phyloP scores from a whole-genome alignment of 495 filamentous ascomycete genomes.

The Tuber indicum region DNA sequence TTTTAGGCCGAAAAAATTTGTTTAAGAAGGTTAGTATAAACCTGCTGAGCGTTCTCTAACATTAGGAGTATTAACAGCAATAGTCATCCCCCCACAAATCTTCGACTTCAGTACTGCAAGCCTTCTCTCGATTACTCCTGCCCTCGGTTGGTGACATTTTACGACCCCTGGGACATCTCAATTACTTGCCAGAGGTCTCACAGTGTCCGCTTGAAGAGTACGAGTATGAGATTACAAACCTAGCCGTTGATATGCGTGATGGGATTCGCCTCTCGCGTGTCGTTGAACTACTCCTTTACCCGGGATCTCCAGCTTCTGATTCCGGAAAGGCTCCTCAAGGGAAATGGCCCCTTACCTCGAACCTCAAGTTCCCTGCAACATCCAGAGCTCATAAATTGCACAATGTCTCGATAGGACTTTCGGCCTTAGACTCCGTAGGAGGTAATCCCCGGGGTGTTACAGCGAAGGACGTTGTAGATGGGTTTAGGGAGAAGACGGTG shows the following conservation, averaged over 20 bases:
- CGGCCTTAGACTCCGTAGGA: slow-evolving; percentile 47
- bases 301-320: slow-evolving; percentile 23
- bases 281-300: slow-evolving; percentile 55
- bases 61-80: slow-evolving; percentile 11
- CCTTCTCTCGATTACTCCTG: slow-evolving; percentile 50
- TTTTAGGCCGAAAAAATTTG: slow-evolving; percentile 38
- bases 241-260: slow-evolving; percentile 61
- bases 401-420: slow-evolving; percentile 57
- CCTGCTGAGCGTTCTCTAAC: slow-evolving; percentile 49
- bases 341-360: slow-evolving; percentile 51
- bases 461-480: slow-evolving; percentile 60
- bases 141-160: slow-evolving; percentile 57
- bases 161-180: slow-evolving; percentile 52
- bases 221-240: slow-evolving; percentile 53
- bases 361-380: slow-evolving; percentile 56
- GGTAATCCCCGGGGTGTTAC: slow-evolving; percentile 45
- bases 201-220: slow-evolving; percentile 58
- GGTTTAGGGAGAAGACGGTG: slow-evolving; percentile 62
- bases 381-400: slow-evolving; percentile 55
- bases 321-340: slow-evolving; percentile 35
- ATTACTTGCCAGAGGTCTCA: slow-evolving; percentile 51
- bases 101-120: slow-evolving; percentile 52
- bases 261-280: slow-evolving; percentile 56
- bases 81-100: slow-evolving; percentile 48
- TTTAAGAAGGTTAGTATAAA: slow-evolving; percentile 41